Base-by-base conservation (phyloP, 1,284 basidiomycete species). In the Heterobasidion occidentale region DNA sequence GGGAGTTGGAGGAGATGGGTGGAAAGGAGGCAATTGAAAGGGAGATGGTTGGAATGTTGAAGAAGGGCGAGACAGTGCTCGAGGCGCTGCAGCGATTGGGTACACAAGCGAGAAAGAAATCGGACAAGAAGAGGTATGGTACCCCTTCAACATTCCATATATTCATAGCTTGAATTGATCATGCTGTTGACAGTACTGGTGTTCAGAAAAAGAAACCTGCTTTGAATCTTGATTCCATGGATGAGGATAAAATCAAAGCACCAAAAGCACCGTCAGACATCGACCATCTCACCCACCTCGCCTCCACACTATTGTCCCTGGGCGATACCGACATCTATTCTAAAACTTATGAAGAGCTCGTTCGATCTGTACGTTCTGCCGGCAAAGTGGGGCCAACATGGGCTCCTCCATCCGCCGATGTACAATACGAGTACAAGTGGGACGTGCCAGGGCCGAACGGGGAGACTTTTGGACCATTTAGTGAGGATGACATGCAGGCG, bases 1-100 rank as follows among this genome's bases (percentile, higher is more conserved):
- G 77, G 60, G 80, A 88, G 66, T 68, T 86, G 14, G 72, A 77
- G 63, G 77, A 81, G 64, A 78, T 76, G 53, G 85, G 86, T 46
- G 88, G 88, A 54, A 87, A 86, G 71, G 75, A 76, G 56, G 78
- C 79, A 12, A 65, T 94, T 61, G 82, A 94, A 70, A 75, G 78
- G 62, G 77, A 88, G 57, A 75, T 94, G 3, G 74, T 94, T 2
- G 74, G 76, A 9, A 74, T 88, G 69, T 79, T 98, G 69, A 87
- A 90, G 71, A 88, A 90, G 60, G 92, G 92, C 3, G 96, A 99
- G 73, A 90, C 90, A 0, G 90, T 98, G 1, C 75, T 98, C 27
- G 90, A 93, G 67, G 91, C 94, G 4, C 70, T 99, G 56, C 92
- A 94, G 62, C 81, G 96, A 19, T 72, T 98, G 1, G 96, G 96